A percentile compares a stretch with the other conserved stretches of the same genome.
Evolutionary conservation across 352 stramenopile genomes (phyloP).

Genomic region (Phytophthora brassicae): DNA sequence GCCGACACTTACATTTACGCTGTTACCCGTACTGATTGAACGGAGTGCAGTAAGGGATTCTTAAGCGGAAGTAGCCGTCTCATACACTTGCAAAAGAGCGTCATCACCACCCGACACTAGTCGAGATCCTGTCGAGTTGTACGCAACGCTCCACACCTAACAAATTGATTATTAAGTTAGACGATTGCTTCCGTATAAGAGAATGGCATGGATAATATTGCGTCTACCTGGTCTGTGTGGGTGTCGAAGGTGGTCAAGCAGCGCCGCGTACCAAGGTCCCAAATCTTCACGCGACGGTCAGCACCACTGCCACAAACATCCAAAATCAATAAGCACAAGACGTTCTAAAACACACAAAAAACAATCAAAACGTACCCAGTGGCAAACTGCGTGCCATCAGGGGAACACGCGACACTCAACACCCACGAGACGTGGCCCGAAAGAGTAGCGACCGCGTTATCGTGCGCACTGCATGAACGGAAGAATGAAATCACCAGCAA

Average conservation of each 20-base stretch:
- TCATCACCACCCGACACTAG: conserved; percentile 90
- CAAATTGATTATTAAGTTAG: conserved; percentile 4
- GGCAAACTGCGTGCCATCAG: conserved; percentile 84
- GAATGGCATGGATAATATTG: neutral
- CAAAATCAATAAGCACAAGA: neutral
- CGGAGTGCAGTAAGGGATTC: neutral
- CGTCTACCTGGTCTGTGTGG: conserved; percentile 86
- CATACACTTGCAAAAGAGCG: conserved; percentile 88
- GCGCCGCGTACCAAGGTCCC: conserved; percentile 86
- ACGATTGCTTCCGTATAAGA: neutral
- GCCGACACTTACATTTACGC: conserved; percentile 5
- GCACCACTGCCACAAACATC: conserved; percentile 49
- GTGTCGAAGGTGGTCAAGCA: conserved; percentile 90
- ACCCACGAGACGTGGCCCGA: conserved; percentile 91
- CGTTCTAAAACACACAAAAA: neutral
- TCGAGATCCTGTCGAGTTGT: conserved; percentile 82
- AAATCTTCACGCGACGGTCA: conserved; percentile 92
- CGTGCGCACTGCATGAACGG: conserved; percentile 47
- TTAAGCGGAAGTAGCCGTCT: conserved; percentile 59
- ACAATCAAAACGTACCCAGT: conserved; percentile 51
- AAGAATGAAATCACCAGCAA: neutral
- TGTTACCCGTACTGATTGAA: neutral
- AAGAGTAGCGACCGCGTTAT: conserved; percentile 79
- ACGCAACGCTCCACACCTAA: conserved; percentile 91
- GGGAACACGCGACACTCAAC: conserved; percentile 82